Conservation (phyloP, 169 alveolate species). For the Theileria parva region DNA sequence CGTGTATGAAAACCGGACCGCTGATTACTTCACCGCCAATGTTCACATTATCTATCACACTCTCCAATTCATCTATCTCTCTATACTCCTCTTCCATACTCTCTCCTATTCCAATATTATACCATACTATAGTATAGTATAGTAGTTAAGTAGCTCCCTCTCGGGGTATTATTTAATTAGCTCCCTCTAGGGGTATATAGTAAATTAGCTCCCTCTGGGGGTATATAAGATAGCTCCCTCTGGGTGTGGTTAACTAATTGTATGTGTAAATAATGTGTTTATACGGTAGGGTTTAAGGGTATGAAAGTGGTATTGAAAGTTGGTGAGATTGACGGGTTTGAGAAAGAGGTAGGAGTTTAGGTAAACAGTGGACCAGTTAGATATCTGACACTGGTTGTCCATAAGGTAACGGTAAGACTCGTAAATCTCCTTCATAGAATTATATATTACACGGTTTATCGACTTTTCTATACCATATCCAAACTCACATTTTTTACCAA, state of each 20-base stretch:
- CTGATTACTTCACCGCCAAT: slow-evolving; percentile 22
- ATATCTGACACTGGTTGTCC: slow-evolving; percentile 36
- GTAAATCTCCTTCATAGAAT: slow-evolving; percentile 40
- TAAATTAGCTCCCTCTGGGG: too few relatives aligned
- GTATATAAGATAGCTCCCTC: too few relatives aligned
- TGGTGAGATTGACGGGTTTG: slow-evolving; percentile 31
- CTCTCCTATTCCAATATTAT: too few relatives aligned
- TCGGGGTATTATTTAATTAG: too few relatives aligned
- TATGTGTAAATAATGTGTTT: too few relatives aligned
- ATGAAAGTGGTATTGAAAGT: not conserved
- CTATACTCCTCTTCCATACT: too few relatives aligned
- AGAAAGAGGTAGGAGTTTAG: slow-evolving; percentile 36
- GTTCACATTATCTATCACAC: not conserved
- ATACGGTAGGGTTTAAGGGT: too few relatives aligned
- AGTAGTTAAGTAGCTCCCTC: too few relatives aligned
- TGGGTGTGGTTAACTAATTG: too few relatives aligned
- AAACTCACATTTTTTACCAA: not conserved
- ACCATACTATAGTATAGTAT: too few relatives aligned
- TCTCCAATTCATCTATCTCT: not conserved
- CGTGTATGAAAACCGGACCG: slow-evolving; percentile 47
- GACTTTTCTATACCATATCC: not conserved
- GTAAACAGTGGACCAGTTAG: slow-evolving; percentile 54
- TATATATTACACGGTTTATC: not conserved
- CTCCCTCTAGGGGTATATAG: too few relatives aligned
- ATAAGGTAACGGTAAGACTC: slow-evolving; percentile 32